These are phyloP conservation scores for Amanita brunnescens DNA, from an alignment of 768 basidiomycete genomes.

Conservation along the genomic window DNA sequence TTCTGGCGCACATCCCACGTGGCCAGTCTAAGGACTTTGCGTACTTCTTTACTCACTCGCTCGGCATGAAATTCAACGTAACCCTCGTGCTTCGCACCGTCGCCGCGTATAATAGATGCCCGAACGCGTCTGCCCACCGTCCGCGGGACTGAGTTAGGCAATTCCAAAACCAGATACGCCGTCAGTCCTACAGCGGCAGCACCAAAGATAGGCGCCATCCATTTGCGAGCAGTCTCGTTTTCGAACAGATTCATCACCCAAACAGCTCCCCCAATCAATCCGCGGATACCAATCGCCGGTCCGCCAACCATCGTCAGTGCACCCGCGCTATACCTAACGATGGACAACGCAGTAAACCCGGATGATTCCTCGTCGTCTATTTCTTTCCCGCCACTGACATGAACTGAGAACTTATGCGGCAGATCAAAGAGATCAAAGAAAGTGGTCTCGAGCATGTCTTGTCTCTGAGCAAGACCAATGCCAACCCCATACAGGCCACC, in stretches of 20 bases:
- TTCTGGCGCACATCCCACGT: slow-evolving; percentile 85
- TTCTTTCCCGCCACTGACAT: slow-evolving; percentile 48
- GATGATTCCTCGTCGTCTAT: slow-evolving; percentile 28
- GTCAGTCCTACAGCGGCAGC: slow-evolving; percentile 64
- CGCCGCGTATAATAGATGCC: slow-evolving; percentile 45
- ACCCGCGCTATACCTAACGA: slow-evolving; percentile 73
- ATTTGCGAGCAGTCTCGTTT: slow-evolving; percentile 73
- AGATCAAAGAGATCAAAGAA: slow-evolving; percentile 83
- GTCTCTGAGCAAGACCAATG: slow-evolving; percentile 68
- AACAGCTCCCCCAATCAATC: slow-evolving; percentile 69
- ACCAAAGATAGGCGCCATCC: slow-evolving; percentile 83
- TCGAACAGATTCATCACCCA: slow-evolving; percentile 72
- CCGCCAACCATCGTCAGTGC: slow-evolving; percentile 87
- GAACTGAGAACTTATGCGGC: slow-evolving; percentile 65
- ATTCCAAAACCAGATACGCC: slow-evolving; percentile 77
- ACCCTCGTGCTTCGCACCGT: slow-evolving; percentile 39
- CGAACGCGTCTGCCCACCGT: slow-evolving; percentile 84
- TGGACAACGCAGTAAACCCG: slow-evolving; percentile 54
- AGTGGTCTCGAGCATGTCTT: slow-evolving; percentile 72
- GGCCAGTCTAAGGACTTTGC: slow-evolving; percentile 87
- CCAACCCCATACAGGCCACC: slow-evolving; percentile 77
- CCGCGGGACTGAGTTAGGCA: slow-evolving; percentile 81
- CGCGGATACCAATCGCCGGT: slow-evolving; percentile 66
- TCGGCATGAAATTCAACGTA: slow-evolving; percentile 63
- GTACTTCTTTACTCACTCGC: slow-evolving; percentile 74